These are phyloP conservation scores for Microstegium vimineum DNA, from an alignment of 176 grass and related monocot species.

Conservation along the genomic window DNA sequence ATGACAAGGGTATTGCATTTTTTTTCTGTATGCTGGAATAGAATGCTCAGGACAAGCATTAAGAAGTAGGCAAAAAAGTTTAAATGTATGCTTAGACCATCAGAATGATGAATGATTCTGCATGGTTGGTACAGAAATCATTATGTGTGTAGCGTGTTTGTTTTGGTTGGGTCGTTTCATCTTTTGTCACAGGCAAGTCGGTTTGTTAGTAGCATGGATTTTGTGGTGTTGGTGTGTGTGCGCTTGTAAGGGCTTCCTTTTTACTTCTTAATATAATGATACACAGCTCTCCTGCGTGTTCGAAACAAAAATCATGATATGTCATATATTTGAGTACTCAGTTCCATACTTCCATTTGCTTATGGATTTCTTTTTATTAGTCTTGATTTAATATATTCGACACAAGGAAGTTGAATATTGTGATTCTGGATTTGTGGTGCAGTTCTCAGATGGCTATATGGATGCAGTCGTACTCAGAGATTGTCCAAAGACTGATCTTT, in stretches of 20 bases:
- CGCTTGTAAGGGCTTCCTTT: too few relatives aligned
- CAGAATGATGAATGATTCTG: background rate
- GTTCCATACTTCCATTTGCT: background rate
- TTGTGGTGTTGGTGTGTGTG: too few relatives aligned
- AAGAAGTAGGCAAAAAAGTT: background rate
- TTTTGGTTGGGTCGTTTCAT: too few relatives aligned
- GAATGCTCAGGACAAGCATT: background rate
- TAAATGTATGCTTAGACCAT: background rate
- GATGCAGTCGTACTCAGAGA: slow-evolving; percentile 60
- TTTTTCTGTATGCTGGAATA: background rate
- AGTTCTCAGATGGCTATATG: slow-evolving; percentile 93
- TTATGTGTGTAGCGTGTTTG: too few relatives aligned
- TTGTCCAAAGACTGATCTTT: slow-evolving; percentile 57
- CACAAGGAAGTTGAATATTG: background rate
- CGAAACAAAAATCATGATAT: too few relatives aligned
- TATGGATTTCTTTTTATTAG: background rate
- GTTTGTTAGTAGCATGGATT: too few relatives aligned
- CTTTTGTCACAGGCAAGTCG: too few relatives aligned
- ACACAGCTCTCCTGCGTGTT: too few relatives aligned
- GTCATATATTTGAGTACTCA: background rate
- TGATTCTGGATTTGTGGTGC: slow-evolving; percentile 5
- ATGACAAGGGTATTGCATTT: background rate
- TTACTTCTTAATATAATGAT: too few relatives aligned
- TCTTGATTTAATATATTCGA: background rate
- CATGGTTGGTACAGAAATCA: background rate